These are phyloP conservation scores for Clathrospora elynae DNA, from an alignment of 2,329 filamentous ascomycete genomes.

Conservation along the genomic window DNA sequence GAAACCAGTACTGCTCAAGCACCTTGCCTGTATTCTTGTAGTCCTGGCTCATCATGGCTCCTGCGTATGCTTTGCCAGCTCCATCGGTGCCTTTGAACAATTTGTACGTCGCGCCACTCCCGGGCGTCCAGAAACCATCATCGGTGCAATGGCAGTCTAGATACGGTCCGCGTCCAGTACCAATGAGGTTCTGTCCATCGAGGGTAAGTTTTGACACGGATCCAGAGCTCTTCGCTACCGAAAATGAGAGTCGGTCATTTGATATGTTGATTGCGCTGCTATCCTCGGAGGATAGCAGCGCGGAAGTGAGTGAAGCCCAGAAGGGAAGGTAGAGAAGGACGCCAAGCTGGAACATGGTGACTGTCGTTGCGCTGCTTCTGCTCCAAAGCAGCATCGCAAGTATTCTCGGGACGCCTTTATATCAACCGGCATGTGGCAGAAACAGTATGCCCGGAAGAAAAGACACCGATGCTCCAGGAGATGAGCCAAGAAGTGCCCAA, in stretches of 20 bases:
- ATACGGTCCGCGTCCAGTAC: conserved; percentile 50
- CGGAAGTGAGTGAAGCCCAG: conserved; percentile 11
- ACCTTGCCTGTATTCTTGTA: conserved; percentile 63
- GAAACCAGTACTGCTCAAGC: conserved; percentile 69
- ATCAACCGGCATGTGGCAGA: too few relatives aligned
- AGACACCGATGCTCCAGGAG: too few relatives aligned
- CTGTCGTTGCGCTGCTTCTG: too few relatives aligned
- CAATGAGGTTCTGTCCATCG: conserved; percentile 49
- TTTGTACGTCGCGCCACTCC: conserved; percentile 56
- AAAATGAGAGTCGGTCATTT: conserved; percentile 18
- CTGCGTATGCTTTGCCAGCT: conserved; percentile 59
- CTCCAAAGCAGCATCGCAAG: too few relatives aligned
- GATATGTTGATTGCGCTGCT: conserved; percentile 20
- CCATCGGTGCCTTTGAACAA: conserved; percentile 60
- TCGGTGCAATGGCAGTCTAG: conserved; percentile 50
- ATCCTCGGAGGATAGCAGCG: conserved; percentile 18
- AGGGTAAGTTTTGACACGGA: conserved; percentile 44
- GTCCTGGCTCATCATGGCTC: conserved; percentile 64
- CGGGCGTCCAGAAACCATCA: conserved; percentile 64
- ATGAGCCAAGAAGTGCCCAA: too few relatives aligned
- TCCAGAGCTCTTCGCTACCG: conserved; percentile 18
- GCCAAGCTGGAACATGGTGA: too few relatives aligned
- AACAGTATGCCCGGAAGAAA: too few relatives aligned
- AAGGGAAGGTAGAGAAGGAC: too few relatives aligned
- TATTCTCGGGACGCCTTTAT: too few relatives aligned